Conservation (phyloP, 2,329 filamentous ascomycete species). For the Dactylellina cionopaga region DNA sequence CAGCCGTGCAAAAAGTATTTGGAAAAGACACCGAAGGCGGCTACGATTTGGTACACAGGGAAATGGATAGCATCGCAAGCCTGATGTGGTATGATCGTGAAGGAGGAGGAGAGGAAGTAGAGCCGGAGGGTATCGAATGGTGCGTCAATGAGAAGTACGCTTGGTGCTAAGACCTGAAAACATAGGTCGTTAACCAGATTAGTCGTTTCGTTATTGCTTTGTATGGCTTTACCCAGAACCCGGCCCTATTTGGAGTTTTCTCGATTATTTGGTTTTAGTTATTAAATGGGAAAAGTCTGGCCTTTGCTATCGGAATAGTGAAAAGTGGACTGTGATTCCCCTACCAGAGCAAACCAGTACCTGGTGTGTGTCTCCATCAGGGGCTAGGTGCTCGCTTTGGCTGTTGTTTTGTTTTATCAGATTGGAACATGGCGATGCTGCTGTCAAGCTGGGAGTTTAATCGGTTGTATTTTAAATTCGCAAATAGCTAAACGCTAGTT, state of each 20-base stretch:
- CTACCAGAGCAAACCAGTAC: too few species aligned
- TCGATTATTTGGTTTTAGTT: constrained; percentile 14
- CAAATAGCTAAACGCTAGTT: constrained; percentile 2
- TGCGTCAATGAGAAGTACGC: constrained; percentile 46
- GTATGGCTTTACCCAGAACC: constrained; percentile 2
- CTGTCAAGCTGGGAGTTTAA: background rate
- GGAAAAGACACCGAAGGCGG: constrained; percentile 30
- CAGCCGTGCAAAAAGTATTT: constrained; percentile 33
- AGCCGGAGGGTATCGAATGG: constrained; percentile 46
- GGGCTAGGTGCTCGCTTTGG: background rate
- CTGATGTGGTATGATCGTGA: constrained; percentile 51
- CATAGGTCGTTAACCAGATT: background rate
- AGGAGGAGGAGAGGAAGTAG: constrained; percentile 28
- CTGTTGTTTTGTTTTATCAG: constrained; percentile 20
- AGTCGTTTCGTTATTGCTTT: constrained; percentile 13
- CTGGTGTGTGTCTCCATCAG: constrained; percentile 8
- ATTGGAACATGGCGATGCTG: constrained; percentile 9
- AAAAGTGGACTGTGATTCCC: too few species aligned
- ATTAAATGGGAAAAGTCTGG: constrained; percentile 5
- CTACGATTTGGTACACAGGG: constrained; percentile 45
- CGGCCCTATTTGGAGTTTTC: constrained; percentile 13
- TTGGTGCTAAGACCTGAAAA: constrained; percentile 38
- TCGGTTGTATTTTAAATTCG: constrained; percentile 18
- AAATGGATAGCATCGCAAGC: constrained; percentile 52
- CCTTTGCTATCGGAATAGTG: background rate